Evolutionary conservation across 371 early-diverging fungal species (phyloP), one percentile per base, ranked within the genome.

Genomic region (Conidiobolus incongruus): DNA sequence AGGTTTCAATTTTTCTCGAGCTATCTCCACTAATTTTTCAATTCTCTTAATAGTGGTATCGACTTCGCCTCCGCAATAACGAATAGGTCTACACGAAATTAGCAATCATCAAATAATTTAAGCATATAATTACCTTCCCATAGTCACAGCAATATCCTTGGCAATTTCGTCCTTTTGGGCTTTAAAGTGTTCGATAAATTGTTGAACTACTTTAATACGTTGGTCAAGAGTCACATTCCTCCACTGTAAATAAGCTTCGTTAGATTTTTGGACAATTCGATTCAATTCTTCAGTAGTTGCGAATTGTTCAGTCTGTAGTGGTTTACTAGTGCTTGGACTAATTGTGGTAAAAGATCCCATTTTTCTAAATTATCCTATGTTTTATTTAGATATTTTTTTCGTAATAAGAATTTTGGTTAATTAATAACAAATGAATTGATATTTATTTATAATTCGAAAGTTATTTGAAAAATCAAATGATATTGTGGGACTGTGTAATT

Each of bases 31-130:
- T 70, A 86, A 65, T 51, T 80, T 74, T 13, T 60, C 54, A 2
- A 78, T 77, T 23, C 87, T 67, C 32, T 74, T 67, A 15, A 70
- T 54, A 4, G 77, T 72, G 6, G 81, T 82, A 38, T 67, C 65
- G 39, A 83, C 59, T 54, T 86, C 84, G 17, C 77, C 75, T 2
- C 55, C 64, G 11, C 68, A 69, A 35, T 80, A 81, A 10, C 71
- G 61, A 35, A 70, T 54, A 5, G 87, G 87, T 5, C 87, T 62
- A 48, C 10, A 47, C n/a, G 13, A 26, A 1, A 26, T 20, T 20
- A 13, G 20, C 38, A 34, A 26, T 36, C 4, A 21, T 28, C 19
- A 6, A n/a, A 13, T 15, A 24, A 38, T 16, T 24, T 12, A 16
- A n/a, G 32, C 2, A 22, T 36, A 17, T 16, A 32, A 44, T 16